Conservation (phyloP, 2,329 filamentous ascomycete species). For the Monascus ruber region DNA sequence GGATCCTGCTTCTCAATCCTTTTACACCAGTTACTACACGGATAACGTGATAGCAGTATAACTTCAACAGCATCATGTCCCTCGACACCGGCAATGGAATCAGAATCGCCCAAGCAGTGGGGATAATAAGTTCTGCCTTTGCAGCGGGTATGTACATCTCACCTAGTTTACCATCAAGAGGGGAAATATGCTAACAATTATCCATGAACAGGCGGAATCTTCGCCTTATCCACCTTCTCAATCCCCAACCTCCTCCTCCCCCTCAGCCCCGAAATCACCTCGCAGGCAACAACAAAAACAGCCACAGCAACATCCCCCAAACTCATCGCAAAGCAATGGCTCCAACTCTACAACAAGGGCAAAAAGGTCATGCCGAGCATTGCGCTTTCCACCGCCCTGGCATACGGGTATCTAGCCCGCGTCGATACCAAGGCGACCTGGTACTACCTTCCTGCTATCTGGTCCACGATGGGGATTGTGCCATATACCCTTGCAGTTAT, state of each 20-base stretch:
- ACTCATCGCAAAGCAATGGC: constrained; percentile 20
- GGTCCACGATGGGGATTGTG: constrained; percentile 19
- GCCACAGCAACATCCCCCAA: constrained; percentile 10
- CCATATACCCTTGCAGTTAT: constrained; percentile 23
- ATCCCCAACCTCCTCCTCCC: constrained; percentile 16
- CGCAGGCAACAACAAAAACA: constrained; percentile 4
- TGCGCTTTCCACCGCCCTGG: constrained; percentile 40
- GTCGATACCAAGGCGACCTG: constrained; percentile 5
- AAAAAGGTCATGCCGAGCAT: constrained; percentile 43
- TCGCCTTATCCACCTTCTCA: constrained; percentile 12
- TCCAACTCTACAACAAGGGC: constrained; percentile 35
- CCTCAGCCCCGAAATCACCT: constrained; percentile 6
- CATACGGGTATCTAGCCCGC: constrained; percentile 33
- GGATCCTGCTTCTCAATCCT: no score
- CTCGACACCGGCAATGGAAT: not conserved
- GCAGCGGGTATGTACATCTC: not conserved
- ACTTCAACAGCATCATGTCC: no score
- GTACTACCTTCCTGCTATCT: constrained; percentile 16
- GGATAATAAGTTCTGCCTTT: not conserved
- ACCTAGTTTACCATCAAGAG: not conserved
- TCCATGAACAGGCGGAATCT: constrained; percentile 16
- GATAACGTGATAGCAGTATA: no score
- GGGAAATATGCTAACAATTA: not conserved
- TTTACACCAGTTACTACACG: no score
- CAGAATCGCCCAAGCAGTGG: not conserved